phyloP scores from a whole-genome alignment of 495 filamentous ascomycete species.

The Cryomyces minteri region DNA sequence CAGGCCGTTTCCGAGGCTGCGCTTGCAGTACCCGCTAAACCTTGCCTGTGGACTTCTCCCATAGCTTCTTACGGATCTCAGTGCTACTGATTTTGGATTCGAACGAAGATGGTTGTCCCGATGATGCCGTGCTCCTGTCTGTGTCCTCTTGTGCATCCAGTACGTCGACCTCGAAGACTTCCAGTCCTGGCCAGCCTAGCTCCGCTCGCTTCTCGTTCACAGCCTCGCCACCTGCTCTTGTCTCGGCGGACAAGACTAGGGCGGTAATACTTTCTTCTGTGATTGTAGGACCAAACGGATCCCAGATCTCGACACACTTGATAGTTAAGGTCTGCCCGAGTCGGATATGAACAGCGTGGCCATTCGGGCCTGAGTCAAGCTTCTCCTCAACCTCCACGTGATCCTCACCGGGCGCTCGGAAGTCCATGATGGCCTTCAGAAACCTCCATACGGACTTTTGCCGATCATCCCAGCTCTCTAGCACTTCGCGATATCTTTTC shows the following conservation, averaged over 20 bases:
- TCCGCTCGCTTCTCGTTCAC: conserved; percentile 66
- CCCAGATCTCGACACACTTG: conserved; percentile 66
- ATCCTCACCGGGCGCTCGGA: conserved; percentile 19
- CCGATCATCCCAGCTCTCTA: conserved; percentile 63
- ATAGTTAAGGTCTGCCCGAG: conserved; percentile 32
- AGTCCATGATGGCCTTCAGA: conserved; percentile 48
- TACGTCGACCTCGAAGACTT: conserved; percentile 85
- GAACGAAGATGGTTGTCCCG: conserved; percentile 33
- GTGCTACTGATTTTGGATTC: conserved; percentile 73
- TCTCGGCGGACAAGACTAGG: conserved; percentile 81
- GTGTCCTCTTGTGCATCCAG: conserved; percentile 44
- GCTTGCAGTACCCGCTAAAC: not conserved
- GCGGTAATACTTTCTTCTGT: conserved; percentile 62
- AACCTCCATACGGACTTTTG: conserved; percentile 51
- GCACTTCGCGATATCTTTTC: conserved; percentile 67
- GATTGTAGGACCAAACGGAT: conserved; percentile 83
- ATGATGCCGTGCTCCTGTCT: conserved; percentile 22
- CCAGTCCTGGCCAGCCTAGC: conserved; percentile 57
- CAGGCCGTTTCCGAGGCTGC: not conserved
- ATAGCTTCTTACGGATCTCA: conserved; percentile 11
- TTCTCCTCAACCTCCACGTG: conserved; percentile 13
- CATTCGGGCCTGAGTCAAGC: conserved; percentile 27
- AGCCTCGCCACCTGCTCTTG: conserved; percentile 58
- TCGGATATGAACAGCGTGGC: conserved; percentile 28
- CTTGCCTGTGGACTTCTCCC: not conserved